These are phyloP conservation scores for Hanseniaspora nectarophila DNA, from an alignment of 805 yeast genomes.

Conservation along the genomic window DNA sequence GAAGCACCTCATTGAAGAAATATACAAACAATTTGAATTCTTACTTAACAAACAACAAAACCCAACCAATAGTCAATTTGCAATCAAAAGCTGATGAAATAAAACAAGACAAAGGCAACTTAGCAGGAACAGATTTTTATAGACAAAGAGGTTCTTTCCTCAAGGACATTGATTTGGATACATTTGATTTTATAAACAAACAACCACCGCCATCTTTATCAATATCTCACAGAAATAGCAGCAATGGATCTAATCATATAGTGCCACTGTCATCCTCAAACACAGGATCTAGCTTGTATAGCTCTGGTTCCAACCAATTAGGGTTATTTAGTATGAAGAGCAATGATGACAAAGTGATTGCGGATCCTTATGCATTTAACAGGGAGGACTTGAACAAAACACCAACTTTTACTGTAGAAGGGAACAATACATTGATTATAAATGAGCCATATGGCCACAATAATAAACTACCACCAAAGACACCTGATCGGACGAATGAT, in stretches of 20 bases:
- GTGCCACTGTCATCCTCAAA: constrained; percentile 1
- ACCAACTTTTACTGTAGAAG: background rate
- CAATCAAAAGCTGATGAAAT: background rate
- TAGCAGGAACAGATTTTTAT: background rate
- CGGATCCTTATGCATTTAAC: background rate
- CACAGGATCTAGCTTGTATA: constrained; percentile 10
- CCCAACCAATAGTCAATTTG: background rate
- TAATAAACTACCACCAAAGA: constrained; percentile 10
- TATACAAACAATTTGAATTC: constrained; percentile 1
- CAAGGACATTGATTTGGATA: background rate
- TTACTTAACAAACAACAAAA: background rate
- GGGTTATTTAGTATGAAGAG: background rate
- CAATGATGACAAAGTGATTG: background rate
- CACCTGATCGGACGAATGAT: constrained; percentile 14
- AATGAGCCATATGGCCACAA: background rate
- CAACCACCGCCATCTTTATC: constrained; percentile 9
- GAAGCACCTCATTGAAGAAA: constrained; percentile 11
- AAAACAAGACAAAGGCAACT: background rate
- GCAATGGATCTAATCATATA: background rate
- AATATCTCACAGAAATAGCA: background rate
- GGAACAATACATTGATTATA: background rate
- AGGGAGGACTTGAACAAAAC: constrained; percentile 9
- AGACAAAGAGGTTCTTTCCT: background rate
- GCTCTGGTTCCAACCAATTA: constrained; percentile 1
- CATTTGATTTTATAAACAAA: constrained; percentile 8